Evolutionary conservation across 306 rosid species (phyloP).

Genomic region (Argentina anserina): DNA sequence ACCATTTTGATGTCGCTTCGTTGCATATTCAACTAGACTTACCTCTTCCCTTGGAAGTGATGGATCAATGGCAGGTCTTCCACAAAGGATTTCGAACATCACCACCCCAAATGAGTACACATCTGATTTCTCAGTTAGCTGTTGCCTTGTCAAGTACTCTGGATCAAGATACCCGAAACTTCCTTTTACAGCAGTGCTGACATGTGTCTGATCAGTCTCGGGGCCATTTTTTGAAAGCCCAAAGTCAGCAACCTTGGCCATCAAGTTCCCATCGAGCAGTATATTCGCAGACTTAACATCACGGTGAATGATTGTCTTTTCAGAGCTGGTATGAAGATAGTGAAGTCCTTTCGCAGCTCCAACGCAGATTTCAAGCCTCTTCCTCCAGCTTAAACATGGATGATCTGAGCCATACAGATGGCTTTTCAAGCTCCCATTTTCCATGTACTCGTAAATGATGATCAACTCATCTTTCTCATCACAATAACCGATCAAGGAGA

Average conservation of each 20-base stretch:
- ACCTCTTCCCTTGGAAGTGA: constrained; percentile 52
- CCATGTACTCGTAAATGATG: constrained; percentile 61
- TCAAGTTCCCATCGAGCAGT: constrained; percentile 52
- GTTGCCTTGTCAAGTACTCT: constrained; percentile 54
- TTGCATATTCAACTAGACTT: constrained; percentile 55
- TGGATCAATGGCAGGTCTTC: constrained; percentile 68
- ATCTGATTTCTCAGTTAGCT: constrained; percentile 67
- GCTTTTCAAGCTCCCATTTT: constrained; percentile 54
- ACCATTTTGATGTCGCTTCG: constrained; percentile 29
- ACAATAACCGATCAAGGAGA: constrained; percentile 66
- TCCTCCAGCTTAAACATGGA: constrained; percentile 51
- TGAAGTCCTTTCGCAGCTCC: constrained; percentile 84
- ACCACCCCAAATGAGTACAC: constrained; percentile 75
- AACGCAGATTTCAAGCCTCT: constrained; percentile 61
- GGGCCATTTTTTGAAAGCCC: constrained; percentile 72
- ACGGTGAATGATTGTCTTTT: constrained; percentile 63
- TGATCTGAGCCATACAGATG: constrained; percentile 50
- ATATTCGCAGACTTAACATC: constrained; percentile 76
- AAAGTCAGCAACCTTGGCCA: constrained; percentile 73
- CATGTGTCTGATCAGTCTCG: constrained; percentile 51
- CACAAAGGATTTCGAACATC: constrained; percentile 67
- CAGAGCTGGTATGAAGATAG: constrained; percentile 70
- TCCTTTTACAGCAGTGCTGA: constrained; percentile 71
- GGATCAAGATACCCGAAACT: constrained; percentile 86
- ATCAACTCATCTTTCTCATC: constrained; percentile 59